Base-by-base conservation (phyloP, 352 stramenopile species). In the Globisporangium polare region DNA sequence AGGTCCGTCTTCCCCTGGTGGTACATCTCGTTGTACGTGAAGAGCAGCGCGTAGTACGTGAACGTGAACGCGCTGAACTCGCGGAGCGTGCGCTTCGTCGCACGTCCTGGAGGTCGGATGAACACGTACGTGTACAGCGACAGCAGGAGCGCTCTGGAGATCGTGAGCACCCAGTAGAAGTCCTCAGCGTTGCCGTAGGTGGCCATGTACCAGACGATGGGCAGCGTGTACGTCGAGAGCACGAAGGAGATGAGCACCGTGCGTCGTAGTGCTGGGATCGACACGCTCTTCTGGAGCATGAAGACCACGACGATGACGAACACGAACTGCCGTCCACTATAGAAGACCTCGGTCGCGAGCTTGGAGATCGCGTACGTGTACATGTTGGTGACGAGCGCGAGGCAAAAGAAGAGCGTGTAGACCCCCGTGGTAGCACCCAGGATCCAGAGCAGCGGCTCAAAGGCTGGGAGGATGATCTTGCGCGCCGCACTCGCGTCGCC, bases 241-340 rank as follows among this genome's bases (percentile, higher is more conserved):
- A 82, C 39, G 9, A 87, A 13, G 4, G 77, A 64, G 29, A 78
- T 77, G 35, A 59, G 26, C 0, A 80, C 60, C 2, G 74, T 74
- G 2, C 80, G 74, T 2, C 68, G 60, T 49, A 88, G 57, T 17
- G 80, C 78, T 26, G 75, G 78, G 4, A 80, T 47, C 3, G 80
- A 86, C 12, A 90, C 71, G 45, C 78, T 90, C 69, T 90, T 88
- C 61, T 87, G 80, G 5, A 77, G 70, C 15, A 90, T 60, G 41
- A 78, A 85, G 4, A 87, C 58, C 1, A 83, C 60, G 3, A 77
- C 66, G 8, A 81, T 66, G 24, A 88, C 53, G 35, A 88, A 81
- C 24, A 84, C 65, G 52, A 90, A 88, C 57, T 88, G 75, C 29
- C 76, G 63, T 15, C 77, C 75, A 1, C 57, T 45, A 52, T 84